Percentiles rank a stretch among this genome's conserved stretches.
Conservation (phyloP, 1,284 basidiomycete species). For the Trichosporon faecale region DNA sequence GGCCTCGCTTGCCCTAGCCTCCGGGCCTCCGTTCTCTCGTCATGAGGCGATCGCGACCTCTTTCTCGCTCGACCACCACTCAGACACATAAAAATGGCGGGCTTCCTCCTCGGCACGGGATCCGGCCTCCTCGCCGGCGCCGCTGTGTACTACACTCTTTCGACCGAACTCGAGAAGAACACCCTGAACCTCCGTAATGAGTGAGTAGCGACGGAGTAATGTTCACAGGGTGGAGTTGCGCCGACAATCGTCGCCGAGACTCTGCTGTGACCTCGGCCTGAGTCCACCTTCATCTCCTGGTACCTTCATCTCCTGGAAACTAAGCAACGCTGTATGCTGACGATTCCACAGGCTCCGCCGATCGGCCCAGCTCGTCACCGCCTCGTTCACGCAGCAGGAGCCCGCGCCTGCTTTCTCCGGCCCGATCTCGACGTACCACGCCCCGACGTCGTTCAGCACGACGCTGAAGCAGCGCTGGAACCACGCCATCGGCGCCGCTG, state of each 20-base stretch:
- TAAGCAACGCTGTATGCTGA: background rate
- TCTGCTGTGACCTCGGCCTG: background rate
- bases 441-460: constrained; percentile 31
- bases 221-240: background rate
- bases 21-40: constrained; percentile 11
- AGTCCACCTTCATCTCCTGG: background rate
- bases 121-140: constrained; percentile 45
- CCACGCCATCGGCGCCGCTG: constrained; percentile 29
- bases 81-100: constrained; percentile 34
- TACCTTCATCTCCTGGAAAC: background rate
- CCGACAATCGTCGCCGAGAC: background rate
- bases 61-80: background rate
- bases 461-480: constrained; percentile 42
- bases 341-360: background rate
- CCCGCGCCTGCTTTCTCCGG: constrained; percentile 21
- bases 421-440: constrained; percentile 20
- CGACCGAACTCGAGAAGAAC: constrained; percentile 30
- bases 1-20: background rate
- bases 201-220: constrained; percentile 31
- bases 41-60: constrained; percentile 7
- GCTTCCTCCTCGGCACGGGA: constrained; percentile 45
- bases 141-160: constrained; percentile 49
- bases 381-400: background rate
- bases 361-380: constrained; percentile 3
- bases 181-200: constrained; percentile 35